A percentile compares a stretch with the other conserved stretches of the same genome.
Evolutionary conservation across 495 filamentous ascomycete species (phyloP).

Genomic region (Pyronema omphalodes): DNA sequence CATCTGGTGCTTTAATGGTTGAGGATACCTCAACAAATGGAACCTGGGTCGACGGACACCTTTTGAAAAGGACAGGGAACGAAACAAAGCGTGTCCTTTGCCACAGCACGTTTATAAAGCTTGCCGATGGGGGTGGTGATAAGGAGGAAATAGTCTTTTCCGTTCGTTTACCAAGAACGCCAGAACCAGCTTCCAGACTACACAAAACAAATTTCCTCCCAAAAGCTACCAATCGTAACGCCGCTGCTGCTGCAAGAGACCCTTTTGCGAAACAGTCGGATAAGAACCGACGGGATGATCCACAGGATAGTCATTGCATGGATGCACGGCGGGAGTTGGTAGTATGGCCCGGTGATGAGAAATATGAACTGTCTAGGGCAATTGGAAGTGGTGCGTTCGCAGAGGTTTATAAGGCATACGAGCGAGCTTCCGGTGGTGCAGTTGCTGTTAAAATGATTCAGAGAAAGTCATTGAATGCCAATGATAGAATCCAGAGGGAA

Average conservation of each 20-base stretch:
- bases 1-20: constrained; percentile 65
- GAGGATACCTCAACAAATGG: constrained; percentile 87
- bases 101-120: constrained; percentile 29
- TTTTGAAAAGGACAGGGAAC: constrained; percentile 30
- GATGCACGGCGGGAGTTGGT: constrained; percentile 2
- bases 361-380: constrained; percentile 60
- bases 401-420: constrained; percentile 68
- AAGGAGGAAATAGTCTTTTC: no score
- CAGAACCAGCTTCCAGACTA: no score
- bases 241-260: no score
- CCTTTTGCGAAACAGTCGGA: no score
- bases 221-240: background rate
- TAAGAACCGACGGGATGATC: background rate
- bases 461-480: constrained; percentile 69
- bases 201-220: background rate
- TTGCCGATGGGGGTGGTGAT: no score
- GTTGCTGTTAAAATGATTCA: constrained; percentile 85
- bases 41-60: constrained; percentile 57
- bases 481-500: constrained; percentile 71
- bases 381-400: constrained; percentile 92
- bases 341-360: constrained; percentile 62
- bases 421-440: constrained; percentile 55
- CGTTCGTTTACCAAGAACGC: no score
- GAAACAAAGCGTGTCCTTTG: constrained; percentile 43
- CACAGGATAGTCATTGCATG: constrained; percentile 8